Base-by-base conservation (phyloP, 345 rosid species). In the Kandelia obovata region DNA sequence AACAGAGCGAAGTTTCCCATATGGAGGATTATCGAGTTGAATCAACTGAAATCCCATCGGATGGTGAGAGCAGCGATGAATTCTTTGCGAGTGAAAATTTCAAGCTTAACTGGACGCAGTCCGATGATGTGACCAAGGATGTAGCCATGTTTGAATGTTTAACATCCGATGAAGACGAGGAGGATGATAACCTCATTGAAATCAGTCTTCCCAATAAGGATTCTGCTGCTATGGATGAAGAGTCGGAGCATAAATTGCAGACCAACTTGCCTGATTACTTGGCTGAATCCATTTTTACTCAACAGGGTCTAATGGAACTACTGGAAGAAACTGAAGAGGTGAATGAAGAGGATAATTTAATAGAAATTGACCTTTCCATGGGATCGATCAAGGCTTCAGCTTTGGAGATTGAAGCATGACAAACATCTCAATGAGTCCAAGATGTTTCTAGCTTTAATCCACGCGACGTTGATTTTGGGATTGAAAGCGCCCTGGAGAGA, bases 331-430 rank as follows among this genome's bases (percentile, higher is more conserved):
- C 73, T 11, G 79, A 80, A 64, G 89, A 83, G 37, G 81, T 64
- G 32, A 86, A 66, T 62, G 96, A 85, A 58, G 97, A 88, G 53
- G 94, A 88, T 32, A 87, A 86, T 66, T 74, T 91, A 68, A 87
- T 91, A 72, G 97, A 91, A 80, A 87, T 91, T 74, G 97, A 91
- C 77, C 86, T 91, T 70, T 84, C 88, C 11, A 68, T 84, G 77
- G 90, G 92, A 8, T 91, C 89, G 57, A 91, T 88, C 75, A 91
- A 91, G 76, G 74, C 79, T 46, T 59, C 79, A 66, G 65, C 62
- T 65, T 64, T 69, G 71, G 73, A 73, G 34, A 71, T 80, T 72
- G 73, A 79, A 66, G 74, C 73, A 49, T 74, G 58, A 68, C 28
- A 5, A 25, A 19, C 4, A 7, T 11, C 13, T 17, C 16, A 39